phyloP scores from a whole-genome alignment of 139 green algal genomes.

The Asterochloris sp. region DNA sequence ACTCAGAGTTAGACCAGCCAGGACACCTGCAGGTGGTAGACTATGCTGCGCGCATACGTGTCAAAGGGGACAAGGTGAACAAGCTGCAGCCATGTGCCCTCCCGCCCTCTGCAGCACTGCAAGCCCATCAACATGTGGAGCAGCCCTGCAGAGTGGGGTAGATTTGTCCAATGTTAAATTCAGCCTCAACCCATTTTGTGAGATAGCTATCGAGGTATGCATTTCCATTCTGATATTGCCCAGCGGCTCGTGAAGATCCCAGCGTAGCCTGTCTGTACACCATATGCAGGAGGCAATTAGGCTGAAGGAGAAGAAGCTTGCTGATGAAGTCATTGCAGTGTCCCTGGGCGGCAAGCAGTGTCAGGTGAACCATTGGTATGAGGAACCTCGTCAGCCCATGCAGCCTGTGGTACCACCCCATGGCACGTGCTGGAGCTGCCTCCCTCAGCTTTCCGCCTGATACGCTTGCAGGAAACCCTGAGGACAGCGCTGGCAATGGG shows the following conservation, averaged over 20 bases:
- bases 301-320: slow-evolving; percentile 70
- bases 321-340: slow-evolving; percentile 83
- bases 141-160: slow-evolving; percentile 68
- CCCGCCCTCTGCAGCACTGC: background rate
- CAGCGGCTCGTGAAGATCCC: background rate
- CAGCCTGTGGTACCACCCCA: background rate
- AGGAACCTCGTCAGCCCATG: background rate
- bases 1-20: too few species aligned
- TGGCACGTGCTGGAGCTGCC: background rate
- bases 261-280: background rate
- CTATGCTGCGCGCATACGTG: slow-evolving; percentile 85
- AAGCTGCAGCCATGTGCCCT: background rate
- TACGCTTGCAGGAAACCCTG: slow-evolving; percentile 68
- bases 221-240: background rate
- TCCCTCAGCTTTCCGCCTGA: too few species aligned
- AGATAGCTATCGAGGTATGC: slow-evolving; percentile 87
- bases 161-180: slow-evolving; percentile 83
- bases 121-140: background rate
- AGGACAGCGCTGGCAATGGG: slow-evolving; percentile 89
- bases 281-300: slow-evolving; percentile 78
- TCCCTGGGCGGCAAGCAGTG: slow-evolving; percentile 66
- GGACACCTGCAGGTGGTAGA: slow-evolving; percentile 46
- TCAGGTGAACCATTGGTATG: slow-evolving; percentile 37
- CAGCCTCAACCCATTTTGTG: slow-evolving; percentile 96
- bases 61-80: slow-evolving; percentile 81